Conservation (phyloP, 345 rosid genomes). For the Punica granatum region DNA sequence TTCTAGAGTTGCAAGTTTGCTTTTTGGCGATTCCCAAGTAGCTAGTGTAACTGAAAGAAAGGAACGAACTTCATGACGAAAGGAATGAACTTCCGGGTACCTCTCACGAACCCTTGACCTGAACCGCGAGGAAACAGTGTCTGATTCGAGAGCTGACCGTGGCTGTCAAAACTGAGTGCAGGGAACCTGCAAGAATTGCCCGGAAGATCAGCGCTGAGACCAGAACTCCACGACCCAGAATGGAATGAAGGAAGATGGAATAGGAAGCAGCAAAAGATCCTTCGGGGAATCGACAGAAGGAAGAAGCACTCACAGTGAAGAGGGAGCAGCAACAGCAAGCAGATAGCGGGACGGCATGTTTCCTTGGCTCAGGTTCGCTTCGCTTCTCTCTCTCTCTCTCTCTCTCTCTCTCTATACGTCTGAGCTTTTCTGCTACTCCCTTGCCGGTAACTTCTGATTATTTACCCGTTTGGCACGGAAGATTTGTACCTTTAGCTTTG, state of each 20-base stretch:
- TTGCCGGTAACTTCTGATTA: neutral
- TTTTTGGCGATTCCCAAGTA: no score
- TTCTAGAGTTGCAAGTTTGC: no score
- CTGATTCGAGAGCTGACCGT: neutral
- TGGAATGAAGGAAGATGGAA: neutral
- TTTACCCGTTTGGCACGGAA: neutral
- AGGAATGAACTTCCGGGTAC: neutral
- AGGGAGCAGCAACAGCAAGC: neutral
- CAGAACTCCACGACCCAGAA: no score
- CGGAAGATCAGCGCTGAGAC: neutral
- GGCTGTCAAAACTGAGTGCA: constrained; percentile 1
- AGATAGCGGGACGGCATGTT: constrained; percentile 6
- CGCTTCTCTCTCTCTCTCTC: neutral
- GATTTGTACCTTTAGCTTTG: neutral
- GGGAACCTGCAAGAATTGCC: constrained; percentile 1
- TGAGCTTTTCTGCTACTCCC: no score
- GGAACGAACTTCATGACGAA: neutral
- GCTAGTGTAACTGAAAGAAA: no score
- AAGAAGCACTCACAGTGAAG: constrained; percentile 5
- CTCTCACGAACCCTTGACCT: neutral
- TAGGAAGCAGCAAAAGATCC: neutral
- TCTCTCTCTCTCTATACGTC: no score
- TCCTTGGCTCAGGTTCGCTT: constrained; percentile 4
- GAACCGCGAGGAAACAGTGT: neutral
- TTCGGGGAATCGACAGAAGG: neutral